These are phyloP conservation scores for Agaricus subrufescens DNA, from an alignment of 768 basidiomycete genomes.

Conservation along the genomic window DNA sequence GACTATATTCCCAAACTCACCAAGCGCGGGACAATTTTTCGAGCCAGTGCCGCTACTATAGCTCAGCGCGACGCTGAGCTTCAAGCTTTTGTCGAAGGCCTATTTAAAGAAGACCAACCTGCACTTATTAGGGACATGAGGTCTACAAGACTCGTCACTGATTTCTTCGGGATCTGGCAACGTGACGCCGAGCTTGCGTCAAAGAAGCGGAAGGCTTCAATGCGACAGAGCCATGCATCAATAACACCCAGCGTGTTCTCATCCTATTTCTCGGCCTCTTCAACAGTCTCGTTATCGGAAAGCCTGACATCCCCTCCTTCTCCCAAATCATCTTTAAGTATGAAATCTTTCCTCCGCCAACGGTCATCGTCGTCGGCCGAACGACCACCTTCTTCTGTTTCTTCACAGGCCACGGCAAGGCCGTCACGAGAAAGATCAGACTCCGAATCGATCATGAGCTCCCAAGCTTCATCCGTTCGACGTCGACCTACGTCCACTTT, in stretches of 20 bases:
- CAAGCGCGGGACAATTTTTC: slow-evolving; percentile 71
- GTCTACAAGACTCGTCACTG: slow-evolving; percentile 48
- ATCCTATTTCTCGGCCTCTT: slow-evolving; percentile 52
- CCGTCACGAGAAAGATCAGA: neutral
- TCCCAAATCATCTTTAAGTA: slow-evolving; percentile 16
- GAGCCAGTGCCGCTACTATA: slow-evolving; percentile 60
- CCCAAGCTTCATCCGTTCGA: slow-evolving; percentile 16
- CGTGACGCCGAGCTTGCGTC: slow-evolving; percentile 59
- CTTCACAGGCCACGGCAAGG: slow-evolving; percentile 15
- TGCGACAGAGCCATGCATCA: slow-evolving; percentile 33
- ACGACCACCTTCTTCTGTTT: slow-evolving; percentile 11
- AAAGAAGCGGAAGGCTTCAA: slow-evolving; percentile 26
- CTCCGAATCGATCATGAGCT: neutral
- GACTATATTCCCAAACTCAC: slow-evolving; percentile 59
- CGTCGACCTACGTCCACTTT: slow-evolving; percentile 30
- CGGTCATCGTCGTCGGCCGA: slow-evolving; percentile 4
- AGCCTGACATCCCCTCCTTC: slow-evolving; percentile 10
- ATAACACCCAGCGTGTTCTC: slow-evolving; percentile 53
- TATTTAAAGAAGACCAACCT: slow-evolving; percentile 61
- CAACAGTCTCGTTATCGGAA: slow-evolving; percentile 18
- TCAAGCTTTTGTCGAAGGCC: slow-evolving; percentile 47
- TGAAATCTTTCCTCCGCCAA: slow-evolving; percentile 5
- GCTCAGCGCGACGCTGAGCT: slow-evolving; percentile 63
- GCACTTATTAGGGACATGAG: slow-evolving; percentile 64
- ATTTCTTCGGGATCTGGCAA: slow-evolving; percentile 80